Evolutionary conservation across 2,329 filamentous ascomycete species (phyloP), one percentile per base, ranked within the genome.

Genomic region (Colletotrichum brevisporum): DNA sequence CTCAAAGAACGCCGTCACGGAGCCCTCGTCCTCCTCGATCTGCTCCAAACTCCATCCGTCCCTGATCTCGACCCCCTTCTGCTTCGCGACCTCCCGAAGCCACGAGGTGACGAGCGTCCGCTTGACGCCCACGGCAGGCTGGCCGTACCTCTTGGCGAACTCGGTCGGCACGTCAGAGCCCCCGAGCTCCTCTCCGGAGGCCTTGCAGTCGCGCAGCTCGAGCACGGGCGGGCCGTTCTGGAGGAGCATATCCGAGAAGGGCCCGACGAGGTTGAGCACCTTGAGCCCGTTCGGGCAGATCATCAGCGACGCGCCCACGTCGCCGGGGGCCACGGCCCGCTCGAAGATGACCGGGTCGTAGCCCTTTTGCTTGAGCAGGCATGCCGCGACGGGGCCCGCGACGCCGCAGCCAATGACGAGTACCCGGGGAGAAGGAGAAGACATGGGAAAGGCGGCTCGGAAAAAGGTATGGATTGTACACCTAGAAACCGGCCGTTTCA

Each of bases 271-370:
- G 26, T 72, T 50, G 21, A 76, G 65, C 8, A 75, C 73, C 56
- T 76, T 76, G 5, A 65, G 21, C 56, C 74, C 75, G 52, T 76
- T 76, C 0, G 74, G 72, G 61, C 72, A 73, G 10, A 76, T 63
- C 74, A 76, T 74, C 26, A 76, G 47, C 5, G 74, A 75, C 2
- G 74, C 73, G 2, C 75, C 74, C 4, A 71, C 74, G 63, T 73
- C 75, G 15, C 71, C 74, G 15, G 73, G 69, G 26, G 71, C 51
- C 12, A 50, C 64, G 4, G 73, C 66, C 21, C 74, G 73, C 48
- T 76, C 75, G 66, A 76, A 76, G 24, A 76, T 71, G 26, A 76
- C 72, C 0, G 74, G 74, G 12, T 68, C 54, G 61, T 75, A 76
- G 21, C 74, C 74, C 57, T 76, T 76, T 4, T 69, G 55, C 26